These are phyloP conservation scores for Globisporangium abappressorium DNA, from an alignment of 352 stramenopile genomes.

Conservation along the genomic window DNA sequence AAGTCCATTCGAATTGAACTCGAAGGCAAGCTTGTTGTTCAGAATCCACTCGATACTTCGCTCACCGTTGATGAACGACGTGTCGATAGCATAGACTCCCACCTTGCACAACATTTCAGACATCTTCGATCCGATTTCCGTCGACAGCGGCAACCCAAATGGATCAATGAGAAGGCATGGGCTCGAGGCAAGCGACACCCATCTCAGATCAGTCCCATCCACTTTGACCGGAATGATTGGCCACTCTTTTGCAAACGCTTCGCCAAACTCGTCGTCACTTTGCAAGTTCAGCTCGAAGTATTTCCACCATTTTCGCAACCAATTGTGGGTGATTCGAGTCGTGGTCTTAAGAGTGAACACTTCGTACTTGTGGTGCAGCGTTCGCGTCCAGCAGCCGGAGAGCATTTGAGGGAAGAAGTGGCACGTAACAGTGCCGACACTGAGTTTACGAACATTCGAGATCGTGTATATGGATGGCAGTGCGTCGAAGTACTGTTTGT, in stretches of 20 bases:
- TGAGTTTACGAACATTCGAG: constrained; percentile 45
- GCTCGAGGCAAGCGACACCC: constrained; percentile 30
- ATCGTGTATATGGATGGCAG: constrained; percentile 34
- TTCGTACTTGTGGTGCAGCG: constrained; percentile 15
- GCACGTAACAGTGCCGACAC: constrained; percentile 27
- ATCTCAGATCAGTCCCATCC: constrained; percentile 21
- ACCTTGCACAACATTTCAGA: constrained; percentile 32
- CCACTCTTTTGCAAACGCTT: constrained; percentile 31
- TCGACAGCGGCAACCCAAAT: background rate
- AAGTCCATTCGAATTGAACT: constrained; percentile 43
- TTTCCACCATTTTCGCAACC: constrained; percentile 46
- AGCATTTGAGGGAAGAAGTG: constrained; percentile 46
- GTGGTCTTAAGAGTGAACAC: constrained; percentile 29
- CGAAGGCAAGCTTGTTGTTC: constrained; percentile 35
- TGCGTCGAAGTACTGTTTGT: constrained; percentile 43
- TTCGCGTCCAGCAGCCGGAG: constrained; percentile 29
- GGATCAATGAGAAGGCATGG: constrained; percentile 37
- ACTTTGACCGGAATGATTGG: constrained; percentile 38
- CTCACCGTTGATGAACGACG: constrained; percentile 35
- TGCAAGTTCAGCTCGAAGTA: constrained; percentile 44
- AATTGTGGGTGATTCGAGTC: constrained; percentile 28
- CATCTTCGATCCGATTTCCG: constrained; percentile 7
- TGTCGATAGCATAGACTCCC: constrained; percentile 44
- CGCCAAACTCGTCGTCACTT: constrained; percentile 22
- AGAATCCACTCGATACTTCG: constrained; percentile 46